Evolutionary conservation across 768 basidiomycete genomes (phyloP).

Genomic region (Agaricus blazei): DNA sequence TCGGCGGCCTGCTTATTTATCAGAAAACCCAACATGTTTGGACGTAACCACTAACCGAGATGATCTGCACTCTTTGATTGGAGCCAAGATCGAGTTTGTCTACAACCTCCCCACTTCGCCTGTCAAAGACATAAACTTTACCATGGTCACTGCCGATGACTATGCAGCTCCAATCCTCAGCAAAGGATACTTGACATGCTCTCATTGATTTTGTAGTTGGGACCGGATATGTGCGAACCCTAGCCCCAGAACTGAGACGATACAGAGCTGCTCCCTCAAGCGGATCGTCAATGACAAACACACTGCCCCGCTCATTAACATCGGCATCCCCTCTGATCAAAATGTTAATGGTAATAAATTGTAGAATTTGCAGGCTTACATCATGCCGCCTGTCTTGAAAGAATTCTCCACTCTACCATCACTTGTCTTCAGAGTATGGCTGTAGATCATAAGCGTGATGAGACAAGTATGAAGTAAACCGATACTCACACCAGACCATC

Average conservation of each 20-base stretch:
- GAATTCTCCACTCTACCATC: too few species aligned
- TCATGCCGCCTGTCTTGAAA: too few species aligned
- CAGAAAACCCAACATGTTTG: too few species aligned
- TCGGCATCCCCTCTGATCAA: not conserved
- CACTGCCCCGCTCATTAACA: not conserved
- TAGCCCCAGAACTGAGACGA: not conserved
- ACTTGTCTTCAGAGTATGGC: too few species aligned
- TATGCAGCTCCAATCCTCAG: not conserved
- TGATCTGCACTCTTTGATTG: not conserved
- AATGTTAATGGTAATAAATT: not conserved
- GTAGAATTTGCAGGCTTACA: not conserved
- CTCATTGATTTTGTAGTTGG: not conserved
- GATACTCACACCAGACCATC: too few species aligned
- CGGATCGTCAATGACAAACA: not conserved
- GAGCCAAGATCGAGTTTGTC: not conserved
- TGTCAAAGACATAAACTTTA: not conserved
- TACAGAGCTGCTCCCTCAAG: not conserved
- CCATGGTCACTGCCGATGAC: not conserved
- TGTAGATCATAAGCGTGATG: too few species aligned
- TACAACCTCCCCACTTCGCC: not conserved
- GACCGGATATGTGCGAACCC: not conserved
- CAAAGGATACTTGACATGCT: not conserved
- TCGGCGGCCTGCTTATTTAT: too few species aligned
- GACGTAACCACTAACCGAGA: too few species aligned
- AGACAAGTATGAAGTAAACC: too few species aligned